Base-by-base conservation (phyloP, 2,329 filamentous ascomycete species). In the Alternaria ethzedia region DNA sequence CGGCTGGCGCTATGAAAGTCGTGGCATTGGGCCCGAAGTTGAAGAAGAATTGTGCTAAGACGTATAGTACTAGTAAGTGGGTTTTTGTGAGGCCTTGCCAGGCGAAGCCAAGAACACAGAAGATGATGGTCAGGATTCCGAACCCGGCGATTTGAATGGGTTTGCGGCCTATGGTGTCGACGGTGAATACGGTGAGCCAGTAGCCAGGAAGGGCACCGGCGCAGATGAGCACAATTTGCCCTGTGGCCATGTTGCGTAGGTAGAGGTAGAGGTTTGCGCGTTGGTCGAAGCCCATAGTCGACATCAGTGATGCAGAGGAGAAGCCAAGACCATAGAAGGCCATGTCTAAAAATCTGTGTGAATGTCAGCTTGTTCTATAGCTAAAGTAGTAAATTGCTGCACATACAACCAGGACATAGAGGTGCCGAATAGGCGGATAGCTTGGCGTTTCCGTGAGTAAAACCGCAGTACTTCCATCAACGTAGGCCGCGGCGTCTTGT, bases 191-290 rank as follows among this genome's bases (percentile, higher is more conserved):
- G 0, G 91, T 92, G 15, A 93, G 86, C 91, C 91, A 94, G 83
- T 94, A 94, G 13, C 92, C 92, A 0, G 92, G 92, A 13, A 94
- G 91, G 51, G 92, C 90, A 61, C 91, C 92, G 5, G 92, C 91
- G 63, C 91, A 88, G 70, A 94, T 89, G 54, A 94, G 86, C 69
- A 94, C 92, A 70, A 94, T 82, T 82, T 95, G 94, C 10, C 92
- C 92, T 20, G 93, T 86, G 54, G 91, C 90, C 8, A 89, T 92
- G 80, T 91, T 92, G 83, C 89, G 89, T 65, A 93, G 85, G 76
- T 84, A 85, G 68, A 92, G 79, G 81, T 94, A 94, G 28, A 91
- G 87, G 66, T 86, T 88, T 58, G 74, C 75, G 10, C 89, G 89
- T 30, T 83, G 82, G 20, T 88, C 88, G 81, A 89, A 95, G 54